Conservation (phyloP, 805 yeast species). For the Starmerella lactis-condensi region DNA sequence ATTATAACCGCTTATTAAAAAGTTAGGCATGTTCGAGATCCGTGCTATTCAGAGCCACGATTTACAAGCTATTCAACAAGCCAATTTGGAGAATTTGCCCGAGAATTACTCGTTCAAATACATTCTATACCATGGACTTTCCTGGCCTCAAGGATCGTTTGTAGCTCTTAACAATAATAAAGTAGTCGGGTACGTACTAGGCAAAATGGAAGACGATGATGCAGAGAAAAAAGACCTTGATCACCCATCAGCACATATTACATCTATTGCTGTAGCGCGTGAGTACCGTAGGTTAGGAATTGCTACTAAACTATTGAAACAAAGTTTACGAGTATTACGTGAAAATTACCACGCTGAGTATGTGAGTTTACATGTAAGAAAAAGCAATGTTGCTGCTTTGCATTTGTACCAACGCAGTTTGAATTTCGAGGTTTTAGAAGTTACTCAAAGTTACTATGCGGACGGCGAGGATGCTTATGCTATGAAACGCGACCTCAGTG, state of each 20-base stretch:
- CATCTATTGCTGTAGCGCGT: constrained; percentile 86
- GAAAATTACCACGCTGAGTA: constrained; percentile 67
- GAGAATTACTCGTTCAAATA: constrained; percentile 86
- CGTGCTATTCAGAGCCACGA: constrained; percentile 76
- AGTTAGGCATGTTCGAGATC: constrained; percentile 37
- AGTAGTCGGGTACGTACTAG: constrained; percentile 87
- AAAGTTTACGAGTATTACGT: constrained; percentile 56
- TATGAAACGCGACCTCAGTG: constrained; percentile 42
- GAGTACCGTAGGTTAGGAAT: constrained; percentile 88
- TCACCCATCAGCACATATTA: constrained; percentile 69
- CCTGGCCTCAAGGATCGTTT: constrained; percentile 96
- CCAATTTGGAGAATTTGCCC: constrained; percentile 77
- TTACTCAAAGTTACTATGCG: constrained; percentile 80
- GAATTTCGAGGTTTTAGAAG: constrained; percentile 58
- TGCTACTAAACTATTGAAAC: constrained; percentile 72
- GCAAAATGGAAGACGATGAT: constrained; percentile 84
- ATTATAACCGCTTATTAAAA: neutral
- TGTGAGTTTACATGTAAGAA: constrained; percentile 83
- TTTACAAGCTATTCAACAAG: constrained; percentile 88
- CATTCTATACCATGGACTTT: constrained; percentile 77
- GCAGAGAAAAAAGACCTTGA: constrained; percentile 15
- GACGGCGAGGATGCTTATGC: constrained; percentile 97
- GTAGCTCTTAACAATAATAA: constrained; percentile 64
- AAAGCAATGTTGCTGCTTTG: constrained; percentile 82
- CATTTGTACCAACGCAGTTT: constrained; percentile 78